These are phyloP conservation scores for Cephalotrichum gorgonifer DNA, from an alignment of 2,329 filamentous ascomycete species.

Conservation along the genomic window DNA sequence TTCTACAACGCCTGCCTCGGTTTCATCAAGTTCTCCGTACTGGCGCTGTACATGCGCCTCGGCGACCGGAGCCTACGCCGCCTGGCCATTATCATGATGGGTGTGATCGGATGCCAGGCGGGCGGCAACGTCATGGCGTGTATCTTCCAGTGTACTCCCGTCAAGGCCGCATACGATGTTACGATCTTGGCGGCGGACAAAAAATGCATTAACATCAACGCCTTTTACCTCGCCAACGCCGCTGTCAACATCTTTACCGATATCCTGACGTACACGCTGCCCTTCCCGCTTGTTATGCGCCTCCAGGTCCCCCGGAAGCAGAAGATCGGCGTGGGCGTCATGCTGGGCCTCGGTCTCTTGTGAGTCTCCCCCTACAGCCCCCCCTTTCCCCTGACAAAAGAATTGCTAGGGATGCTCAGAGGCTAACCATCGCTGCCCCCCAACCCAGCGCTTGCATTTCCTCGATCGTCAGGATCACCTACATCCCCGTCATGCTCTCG, in stretches of 20 bases:
- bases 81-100: conserved; percentile 26
- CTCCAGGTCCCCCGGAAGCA: conserved; percentile 32
- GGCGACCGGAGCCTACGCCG: conserved; percentile 24
- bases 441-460: conserved; percentile 29
- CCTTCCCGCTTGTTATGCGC: conserved; percentile 28
- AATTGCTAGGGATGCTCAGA: background rate
- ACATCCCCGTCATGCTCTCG: conserved; percentile 28
- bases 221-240: conserved; percentile 35
- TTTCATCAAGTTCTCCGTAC: conserved; percentile 35
- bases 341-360: conserved; percentile 33
- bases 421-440: background rate
- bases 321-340: conserved; percentile 28
- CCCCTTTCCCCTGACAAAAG: background rate
- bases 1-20: conserved; percentile 35
- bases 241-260: conserved; percentile 35
- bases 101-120: conserved; percentile 26
- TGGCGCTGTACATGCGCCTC: conserved; percentile 32
- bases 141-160: conserved; percentile 31
- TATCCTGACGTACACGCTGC: conserved; percentile 30
- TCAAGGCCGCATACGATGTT: conserved; percentile 26
- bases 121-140: conserved; percentile 27
- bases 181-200: conserved; percentile 8
- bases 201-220: conserved; percentile 31
- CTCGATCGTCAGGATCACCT: conserved; percentile 34
- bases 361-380: conserved; percentile 11